Evolutionary conservation across 306 rosid species (phyloP).

Genomic region (Glycyrrhiza uralensis): DNA sequence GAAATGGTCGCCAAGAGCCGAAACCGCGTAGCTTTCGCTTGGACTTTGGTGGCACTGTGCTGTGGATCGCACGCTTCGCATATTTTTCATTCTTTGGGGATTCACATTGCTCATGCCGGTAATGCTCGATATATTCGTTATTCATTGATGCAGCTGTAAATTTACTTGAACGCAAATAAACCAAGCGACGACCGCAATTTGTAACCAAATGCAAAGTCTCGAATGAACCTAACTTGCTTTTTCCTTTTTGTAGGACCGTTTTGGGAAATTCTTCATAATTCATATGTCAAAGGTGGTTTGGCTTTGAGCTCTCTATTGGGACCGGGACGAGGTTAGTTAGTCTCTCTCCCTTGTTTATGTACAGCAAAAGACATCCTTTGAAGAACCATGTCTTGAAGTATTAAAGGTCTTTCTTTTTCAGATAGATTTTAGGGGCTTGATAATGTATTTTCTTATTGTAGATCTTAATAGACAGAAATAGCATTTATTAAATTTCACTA

Average conservation of each 20-base stretch:
- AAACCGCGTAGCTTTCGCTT: constrained; percentile 82
- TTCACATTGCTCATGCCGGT: constrained; percentile 89
- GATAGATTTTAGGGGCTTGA: not conserved
- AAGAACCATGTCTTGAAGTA: not conserved
- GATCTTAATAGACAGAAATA: not conserved
- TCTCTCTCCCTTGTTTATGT: constrained; percentile 14
- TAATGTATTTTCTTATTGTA: not conserved
- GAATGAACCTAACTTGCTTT: not conserved
- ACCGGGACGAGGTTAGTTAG: constrained; percentile 87
- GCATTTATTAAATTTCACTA: not conserved
- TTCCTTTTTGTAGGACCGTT: constrained; percentile 43
- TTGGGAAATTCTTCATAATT: constrained; percentile 73
- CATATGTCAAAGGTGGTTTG: constrained; percentile 82
- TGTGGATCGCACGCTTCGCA: constrained; percentile 96
- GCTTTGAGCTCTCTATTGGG: constrained; percentile 83
- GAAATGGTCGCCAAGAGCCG: constrained; percentile 63
- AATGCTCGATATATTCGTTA: constrained; percentile 6
- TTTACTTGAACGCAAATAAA: not conserved
- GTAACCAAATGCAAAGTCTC: not conserved
- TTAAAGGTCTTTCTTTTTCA: not conserved
- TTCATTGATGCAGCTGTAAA: not conserved
- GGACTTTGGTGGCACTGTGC: constrained; percentile 93
- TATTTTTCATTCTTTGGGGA: constrained; percentile 77
- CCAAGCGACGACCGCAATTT: not conserved
- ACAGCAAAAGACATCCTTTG: not conserved